phyloP scores from a whole-genome alignment of 805 yeast genomes.

The Candida rishiriensis region DNA sequence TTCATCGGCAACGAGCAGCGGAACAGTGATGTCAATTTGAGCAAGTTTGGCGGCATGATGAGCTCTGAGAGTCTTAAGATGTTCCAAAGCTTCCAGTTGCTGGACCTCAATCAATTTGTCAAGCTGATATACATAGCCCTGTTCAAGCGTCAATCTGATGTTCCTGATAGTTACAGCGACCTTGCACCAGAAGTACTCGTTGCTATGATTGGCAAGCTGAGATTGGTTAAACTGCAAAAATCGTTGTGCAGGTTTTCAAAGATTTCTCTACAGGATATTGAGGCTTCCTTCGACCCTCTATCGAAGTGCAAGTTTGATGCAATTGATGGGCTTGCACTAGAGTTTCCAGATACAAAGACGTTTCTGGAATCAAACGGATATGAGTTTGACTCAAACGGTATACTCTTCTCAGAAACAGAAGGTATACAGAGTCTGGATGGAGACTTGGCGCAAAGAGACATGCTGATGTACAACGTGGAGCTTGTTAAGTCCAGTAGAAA shows the following conservation, averaged over 20 bases:
- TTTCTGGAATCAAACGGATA: slow-evolving; percentile 9
- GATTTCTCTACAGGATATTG: slow-evolving; percentile 2
- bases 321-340: neutral
- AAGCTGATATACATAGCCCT: slow-evolving; percentile 7
- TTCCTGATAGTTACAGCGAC: neutral
- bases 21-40: slow-evolving; percentile 9
- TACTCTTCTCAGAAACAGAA: neutral
- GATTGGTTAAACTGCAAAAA: slow-evolving; percentile 7
- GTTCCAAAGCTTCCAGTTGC: slow-evolving; percentile 11
- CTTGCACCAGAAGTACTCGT: slow-evolving; percentile 6
- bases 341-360: slow-evolving; percentile 4
- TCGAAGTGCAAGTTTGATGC: neutral
- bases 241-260: slow-evolving; percentile 2
- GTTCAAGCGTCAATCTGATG: neutral
- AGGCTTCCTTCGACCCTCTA: slow-evolving; percentile 6
- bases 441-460: neutral
- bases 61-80: slow-evolving; percentile 6
- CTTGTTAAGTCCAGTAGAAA: neutral
- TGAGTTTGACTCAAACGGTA: slow-evolving; percentile 1
- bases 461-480: neutral
- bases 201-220: slow-evolving; percentile 7
- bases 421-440: neutral
- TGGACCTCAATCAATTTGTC: slow-evolving; percentile 9
- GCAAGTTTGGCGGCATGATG: slow-evolving; percentile 9
- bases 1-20: slow-evolving; percentile 6